Evolutionary conservation across 306 rosid species (phyloP).

Genomic region (Prinsepia uniflora): DNA sequence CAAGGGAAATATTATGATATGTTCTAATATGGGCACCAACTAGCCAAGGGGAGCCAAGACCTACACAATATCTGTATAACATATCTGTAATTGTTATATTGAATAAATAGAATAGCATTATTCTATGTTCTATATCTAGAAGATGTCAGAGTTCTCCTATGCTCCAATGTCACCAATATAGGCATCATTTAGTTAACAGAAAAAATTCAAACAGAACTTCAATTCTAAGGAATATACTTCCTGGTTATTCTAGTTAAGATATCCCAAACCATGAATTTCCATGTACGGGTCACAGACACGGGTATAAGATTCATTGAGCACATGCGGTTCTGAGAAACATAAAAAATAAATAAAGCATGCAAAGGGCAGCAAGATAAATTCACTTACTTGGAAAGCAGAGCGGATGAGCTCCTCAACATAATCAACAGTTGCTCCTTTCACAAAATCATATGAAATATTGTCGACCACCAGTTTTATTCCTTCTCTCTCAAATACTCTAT

Average conservation of each 20-base stretch:
- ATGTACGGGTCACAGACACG: neutral
- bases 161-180: neutral
- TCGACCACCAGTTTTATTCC: conserved; percentile 81
- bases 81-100: neutral
- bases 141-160: conserved; percentile 1
- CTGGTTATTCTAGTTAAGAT: neutral
- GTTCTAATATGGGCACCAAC: neutral
- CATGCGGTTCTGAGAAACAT: neutral
- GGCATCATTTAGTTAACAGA: neutral
- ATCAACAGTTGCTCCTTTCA: conserved; percentile 94
- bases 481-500: conserved; percentile 70
- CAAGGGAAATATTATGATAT: neutral
- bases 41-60: neutral
- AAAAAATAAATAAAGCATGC: neutral
- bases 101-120: neutral
- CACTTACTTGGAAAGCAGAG: conserved; percentile 80
- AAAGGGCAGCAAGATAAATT: neutral
- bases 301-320: neutral
- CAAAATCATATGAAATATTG: conserved; percentile 75
- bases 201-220: neutral
- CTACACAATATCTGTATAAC: too few species aligned
- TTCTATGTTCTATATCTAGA: neutral
- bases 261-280: neutral
- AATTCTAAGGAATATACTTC: too few species aligned
- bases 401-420: conserved; percentile 95